A percentile compares a stretch with the other conserved stretches of the same genome.
Evolutionary conservation across 2,329 filamentous ascomycete species (phyloP).

Genomic region (Blumeriella jaapii): DNA sequence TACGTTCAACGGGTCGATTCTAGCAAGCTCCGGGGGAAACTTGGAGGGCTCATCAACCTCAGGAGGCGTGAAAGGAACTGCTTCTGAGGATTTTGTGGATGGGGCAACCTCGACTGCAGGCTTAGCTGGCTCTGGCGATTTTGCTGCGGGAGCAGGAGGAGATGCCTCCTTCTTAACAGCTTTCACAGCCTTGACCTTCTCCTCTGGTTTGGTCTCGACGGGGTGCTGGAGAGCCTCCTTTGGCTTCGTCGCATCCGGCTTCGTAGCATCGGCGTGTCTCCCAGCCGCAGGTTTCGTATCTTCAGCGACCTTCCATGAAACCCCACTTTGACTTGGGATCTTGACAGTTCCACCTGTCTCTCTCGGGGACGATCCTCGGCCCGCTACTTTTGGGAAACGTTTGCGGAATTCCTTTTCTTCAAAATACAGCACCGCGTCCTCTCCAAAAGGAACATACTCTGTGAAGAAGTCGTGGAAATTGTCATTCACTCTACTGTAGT

Average conservation of each 20-base stretch:
- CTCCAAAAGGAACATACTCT: slow-evolving; percentile 88
- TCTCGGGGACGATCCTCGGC: slow-evolving; percentile 25
- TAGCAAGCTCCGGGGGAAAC: slow-evolving; percentile 47
- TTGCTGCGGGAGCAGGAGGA: slow-evolving; percentile 13
- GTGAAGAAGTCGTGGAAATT: slow-evolving; percentile 99
- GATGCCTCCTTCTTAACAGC: slow-evolving; percentile 27
- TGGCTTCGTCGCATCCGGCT: slow-evolving; percentile 17
- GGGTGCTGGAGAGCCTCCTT: slow-evolving; percentile 23
- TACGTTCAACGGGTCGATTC: slow-evolving; percentile 69
- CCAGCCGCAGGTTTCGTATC: slow-evolving; percentile 39
- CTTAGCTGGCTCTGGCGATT: slow-evolving; percentile 19
- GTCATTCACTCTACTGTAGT: slow-evolving; percentile 86
- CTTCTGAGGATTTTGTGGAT: slow-evolving; percentile 1
- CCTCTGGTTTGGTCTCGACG: slow-evolving; percentile 18
- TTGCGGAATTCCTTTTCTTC: slow-evolving; percentile 90
- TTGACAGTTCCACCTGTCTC: slow-evolving; percentile 61
- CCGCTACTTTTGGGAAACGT: slow-evolving; percentile 53
- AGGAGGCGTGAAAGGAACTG: slow-evolving; percentile 33
- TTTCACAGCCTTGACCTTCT: slow-evolving; percentile 27
- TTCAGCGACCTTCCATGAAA: slow-evolving; percentile 67
- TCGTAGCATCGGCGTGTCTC: slow-evolving; percentile 48
- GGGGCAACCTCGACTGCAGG: slow-evolving; percentile 10
- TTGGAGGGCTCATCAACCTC: slow-evolving; percentile 56
- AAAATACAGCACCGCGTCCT: slow-evolving; percentile 88
- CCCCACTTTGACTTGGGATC: slow-evolving; percentile 75